Percentiles rank a stretch among this genome's conserved stretches.
Conservation (phyloP, 108 stramenopile genomes). For the Discostella stelligeroides region DNA sequence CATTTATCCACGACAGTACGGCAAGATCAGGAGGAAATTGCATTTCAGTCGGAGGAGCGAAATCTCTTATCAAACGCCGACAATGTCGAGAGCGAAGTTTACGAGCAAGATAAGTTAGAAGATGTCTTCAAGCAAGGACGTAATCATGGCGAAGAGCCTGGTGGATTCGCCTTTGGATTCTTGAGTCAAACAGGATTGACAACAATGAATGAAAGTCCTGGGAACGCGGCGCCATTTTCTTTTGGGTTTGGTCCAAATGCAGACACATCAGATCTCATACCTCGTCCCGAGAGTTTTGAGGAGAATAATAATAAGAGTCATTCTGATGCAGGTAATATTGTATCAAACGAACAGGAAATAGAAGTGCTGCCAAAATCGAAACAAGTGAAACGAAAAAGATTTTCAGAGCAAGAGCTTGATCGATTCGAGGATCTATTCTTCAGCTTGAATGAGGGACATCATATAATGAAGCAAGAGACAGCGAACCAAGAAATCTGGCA, state of each 20-base stretch:
- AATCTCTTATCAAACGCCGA: background rate
- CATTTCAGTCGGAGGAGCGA: slow-evolving; percentile 7
- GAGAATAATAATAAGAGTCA: background rate
- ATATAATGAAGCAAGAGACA: slow-evolving; percentile 54
- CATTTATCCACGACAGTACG: background rate
- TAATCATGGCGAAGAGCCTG: slow-evolving; percentile 19
- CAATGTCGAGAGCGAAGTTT: slow-evolving; percentile 35
- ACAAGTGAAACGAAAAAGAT: slow-evolving; percentile 10
- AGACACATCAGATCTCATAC: background rate
- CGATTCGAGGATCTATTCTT: slow-evolving; percentile 60
- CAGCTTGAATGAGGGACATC: slow-evolving; percentile 60
- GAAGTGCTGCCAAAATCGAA: slow-evolving; percentile 1
- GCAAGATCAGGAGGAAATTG: slow-evolving; percentile 14
- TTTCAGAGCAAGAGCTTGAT: slow-evolving; percentile 57
- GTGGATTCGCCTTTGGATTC: slow-evolving; percentile 54
- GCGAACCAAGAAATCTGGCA: slow-evolving; percentile 61
- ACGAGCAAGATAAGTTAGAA: slow-evolving; percentile 77
- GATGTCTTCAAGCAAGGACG: slow-evolving; percentile 74
- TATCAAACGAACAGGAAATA: slow-evolving; percentile 1
- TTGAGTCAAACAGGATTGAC: background rate
- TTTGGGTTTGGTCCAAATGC: slow-evolving; percentile 58
- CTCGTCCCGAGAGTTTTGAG: background rate
- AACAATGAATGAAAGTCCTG: background rate
- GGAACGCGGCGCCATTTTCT: slow-evolving; percentile 18
- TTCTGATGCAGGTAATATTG: background rate